These are phyloP conservation scores for Aspergillus oerlinghausenensis DNA, from an alignment of 2,329 filamentous ascomycete species.

Conservation along the genomic window DNA sequence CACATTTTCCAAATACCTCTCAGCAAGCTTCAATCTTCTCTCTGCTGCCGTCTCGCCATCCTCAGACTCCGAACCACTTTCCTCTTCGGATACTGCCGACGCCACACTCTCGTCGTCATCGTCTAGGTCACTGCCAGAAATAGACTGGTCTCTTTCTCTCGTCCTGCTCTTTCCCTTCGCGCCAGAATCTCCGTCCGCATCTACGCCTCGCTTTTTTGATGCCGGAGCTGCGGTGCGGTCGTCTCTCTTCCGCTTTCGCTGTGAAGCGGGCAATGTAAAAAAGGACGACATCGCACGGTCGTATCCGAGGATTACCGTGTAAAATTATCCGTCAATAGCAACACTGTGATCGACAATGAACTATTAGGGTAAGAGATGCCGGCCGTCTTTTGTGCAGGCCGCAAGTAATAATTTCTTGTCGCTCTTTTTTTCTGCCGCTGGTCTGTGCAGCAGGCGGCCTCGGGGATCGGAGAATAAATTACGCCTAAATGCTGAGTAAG, in stretches of 20 bases:
- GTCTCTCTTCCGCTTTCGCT: conserved; percentile 84
- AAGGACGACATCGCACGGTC: conserved; percentile 74
- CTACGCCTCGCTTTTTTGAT: conserved; percentile 43
- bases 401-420: conserved; percentile 6
- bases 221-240: conserved; percentile 39
- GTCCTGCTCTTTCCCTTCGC: conserved; percentile 42
- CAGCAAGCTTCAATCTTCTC: conserved; percentile 77
- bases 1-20: conserved; percentile 89
- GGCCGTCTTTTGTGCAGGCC: neutral
- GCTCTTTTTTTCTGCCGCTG: conserved; percentile 35
- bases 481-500: conserved; percentile 33
- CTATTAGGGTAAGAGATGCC: neutral
- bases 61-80: conserved; percentile 65
- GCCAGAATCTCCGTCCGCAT: conserved; percentile 28
- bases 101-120: conserved; percentile 55
- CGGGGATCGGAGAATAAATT: conserved; percentile 24
- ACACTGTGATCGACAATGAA: neutral
- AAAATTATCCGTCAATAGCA: neutral
- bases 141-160: conserved; percentile 65
- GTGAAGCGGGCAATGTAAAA: conserved; percentile 81
- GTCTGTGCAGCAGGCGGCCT: conserved; percentile 20
- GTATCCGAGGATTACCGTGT: neutral
- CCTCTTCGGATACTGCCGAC: conserved; percentile 44
- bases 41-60: conserved; percentile 82
- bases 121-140: conserved; percentile 76